Evolutionary conservation across 2,329 filamentous ascomycete species (phyloP), one percentile per base, ranked within the genome.

Genomic region (Talaromyces sp.): DNA sequence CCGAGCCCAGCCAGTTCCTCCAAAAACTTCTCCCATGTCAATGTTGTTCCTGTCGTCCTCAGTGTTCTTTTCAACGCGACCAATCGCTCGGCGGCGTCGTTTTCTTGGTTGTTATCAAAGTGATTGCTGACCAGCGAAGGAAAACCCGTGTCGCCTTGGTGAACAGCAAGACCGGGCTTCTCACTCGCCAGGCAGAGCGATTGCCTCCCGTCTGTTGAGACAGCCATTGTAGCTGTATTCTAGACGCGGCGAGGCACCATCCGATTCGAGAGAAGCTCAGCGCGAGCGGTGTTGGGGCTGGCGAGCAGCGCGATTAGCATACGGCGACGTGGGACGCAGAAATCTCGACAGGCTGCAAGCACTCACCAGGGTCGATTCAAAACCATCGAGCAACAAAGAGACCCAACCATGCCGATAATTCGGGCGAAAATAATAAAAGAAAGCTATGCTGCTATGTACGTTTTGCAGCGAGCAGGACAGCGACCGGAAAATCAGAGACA

Each of bases 21-120:
- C 74, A 88, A 84, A 60, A 89, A 75, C 24, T 81, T 75, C 51
- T 75, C 76, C 87, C 87, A 90, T 73, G 90, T 89, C 55, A 81
- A 78, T 61, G 86, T 81, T 2, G 79, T 81, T 56, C 82, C 79
- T 55, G 83, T 76, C 21, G 74, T 74, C 56, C 80, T 78, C 19
- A 90, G 73, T 19, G 75, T 74, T 56, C 76, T 72, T 71, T 90
- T 90, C 60, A 90, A 76, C 29, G 76, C 72, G 27, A 88, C 79
- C 55, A 89, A 72, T 55, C 80, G 77, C 70, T 89, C 85, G 50
- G 83, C 77, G 41, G 85, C 85, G 9, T 55, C 41, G 26, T 43
- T 58, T 52, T 61, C 59, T 26, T 35, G 41, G 9, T 55, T 26
- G 9, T 55, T 26, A 27, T 52, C 27, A 59, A 77, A 79, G 67